Evolutionary conservation across 441 rosid species (phyloP).

Genomic region (Gossypium davidsonii): DNA sequence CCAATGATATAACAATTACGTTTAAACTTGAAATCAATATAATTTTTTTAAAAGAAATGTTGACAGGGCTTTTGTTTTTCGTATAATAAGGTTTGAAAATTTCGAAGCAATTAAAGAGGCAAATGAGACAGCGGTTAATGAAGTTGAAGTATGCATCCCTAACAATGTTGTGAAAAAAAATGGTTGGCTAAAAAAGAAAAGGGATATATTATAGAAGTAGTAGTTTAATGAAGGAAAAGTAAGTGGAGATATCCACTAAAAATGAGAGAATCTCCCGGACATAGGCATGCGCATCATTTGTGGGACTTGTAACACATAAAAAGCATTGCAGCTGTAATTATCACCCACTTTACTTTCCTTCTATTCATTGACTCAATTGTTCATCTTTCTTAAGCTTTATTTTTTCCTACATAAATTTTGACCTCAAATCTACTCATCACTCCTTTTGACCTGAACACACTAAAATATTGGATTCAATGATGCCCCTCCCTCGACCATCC

Average conservation of each 20-base stretch:
- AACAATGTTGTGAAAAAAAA: not conserved
- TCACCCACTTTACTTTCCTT: constrained; percentile 20
- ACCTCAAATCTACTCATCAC: not conserved
- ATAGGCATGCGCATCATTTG: constrained; percentile 23
- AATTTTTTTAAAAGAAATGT: too few relatives aligned
- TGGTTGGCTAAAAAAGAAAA: not conserved
- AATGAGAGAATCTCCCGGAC: not conserved
- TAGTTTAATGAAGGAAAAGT: not conserved
- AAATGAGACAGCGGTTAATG: too few relatives aligned
- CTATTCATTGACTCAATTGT: not conserved
- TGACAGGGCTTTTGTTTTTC: too few relatives aligned
- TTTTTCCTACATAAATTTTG: not conserved
- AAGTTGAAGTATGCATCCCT: not conserved
- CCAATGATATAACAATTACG: too few relatives aligned
- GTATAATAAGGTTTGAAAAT: too few relatives aligned
- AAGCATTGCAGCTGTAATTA: not conserved
- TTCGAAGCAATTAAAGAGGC: too few relatives aligned
- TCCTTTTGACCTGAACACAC: not conserved
- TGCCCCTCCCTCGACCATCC: not conserved
- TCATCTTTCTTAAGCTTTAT: constrained; percentile 9
- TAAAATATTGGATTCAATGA: not conserved
- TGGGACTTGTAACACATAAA: constrained; percentile 14
- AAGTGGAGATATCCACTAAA: not conserved
- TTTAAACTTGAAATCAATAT: too few relatives aligned
- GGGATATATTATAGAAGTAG: not conserved